Evolutionary conservation across 2,329 filamentous ascomycete species (phyloP).

Genomic region (Bimuria novae-zelandiae): DNA sequence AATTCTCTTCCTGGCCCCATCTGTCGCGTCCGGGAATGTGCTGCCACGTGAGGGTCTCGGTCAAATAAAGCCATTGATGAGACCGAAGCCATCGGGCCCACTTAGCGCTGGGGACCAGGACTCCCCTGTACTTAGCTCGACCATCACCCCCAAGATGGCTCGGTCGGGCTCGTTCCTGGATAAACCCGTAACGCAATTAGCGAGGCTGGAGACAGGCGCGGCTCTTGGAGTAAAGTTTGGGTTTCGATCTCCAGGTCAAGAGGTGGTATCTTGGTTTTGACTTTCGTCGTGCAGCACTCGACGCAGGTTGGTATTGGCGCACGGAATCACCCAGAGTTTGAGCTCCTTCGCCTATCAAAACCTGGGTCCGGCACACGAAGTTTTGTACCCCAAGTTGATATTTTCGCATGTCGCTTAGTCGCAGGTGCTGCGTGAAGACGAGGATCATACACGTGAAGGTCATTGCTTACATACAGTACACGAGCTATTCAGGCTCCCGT

Average conservation of each 20-base stretch:
- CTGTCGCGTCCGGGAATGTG: conserved; percentile 16
- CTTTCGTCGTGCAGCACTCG: too few species aligned
- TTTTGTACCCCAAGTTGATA: too few species aligned
- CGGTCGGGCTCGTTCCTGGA: conserved; percentile 32
- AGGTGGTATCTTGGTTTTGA: too few species aligned
- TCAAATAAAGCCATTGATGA: conserved; percentile 23
- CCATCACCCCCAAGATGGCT: conserved; percentile 24
- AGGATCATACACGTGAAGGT: too few species aligned
- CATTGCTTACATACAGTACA: not conserved
- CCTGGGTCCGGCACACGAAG: too few species aligned
- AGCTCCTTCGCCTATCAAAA: too few species aligned
- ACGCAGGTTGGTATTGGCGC: too few species aligned
- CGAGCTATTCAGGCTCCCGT: conserved; percentile 34
- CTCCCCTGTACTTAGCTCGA: conserved; percentile 31
- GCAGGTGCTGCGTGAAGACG: too few species aligned
- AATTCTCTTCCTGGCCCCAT: conserved; percentile 12
- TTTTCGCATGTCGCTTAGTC: too few species aligned
- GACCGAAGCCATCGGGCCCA: conserved; percentile 39
- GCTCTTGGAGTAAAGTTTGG: conserved; percentile 14
- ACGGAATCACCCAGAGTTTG: too few species aligned
- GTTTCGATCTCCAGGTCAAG: not conserved
- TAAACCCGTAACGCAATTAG: conserved; percentile 8
- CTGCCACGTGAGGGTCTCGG: conserved; percentile 42
- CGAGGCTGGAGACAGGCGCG: conserved; percentile 22
- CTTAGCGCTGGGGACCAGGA: conserved; percentile 29